Base-by-base conservation (phyloP, 768 basidiomycete species). In the Phlebiopsis gigantea region DNA sequence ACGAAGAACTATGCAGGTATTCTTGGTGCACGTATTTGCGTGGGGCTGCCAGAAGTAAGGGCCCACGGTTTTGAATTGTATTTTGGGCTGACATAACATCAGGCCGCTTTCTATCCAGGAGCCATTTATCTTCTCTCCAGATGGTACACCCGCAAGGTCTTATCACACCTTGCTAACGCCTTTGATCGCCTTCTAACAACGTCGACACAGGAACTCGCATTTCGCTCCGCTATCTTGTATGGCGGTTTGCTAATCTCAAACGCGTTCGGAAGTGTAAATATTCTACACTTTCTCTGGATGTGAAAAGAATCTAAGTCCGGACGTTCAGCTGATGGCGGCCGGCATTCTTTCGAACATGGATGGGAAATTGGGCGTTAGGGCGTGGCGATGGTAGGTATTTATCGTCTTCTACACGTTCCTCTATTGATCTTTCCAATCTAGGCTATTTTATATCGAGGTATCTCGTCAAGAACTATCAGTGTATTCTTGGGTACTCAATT, bases 371-470 rank as follows among this genome's bases (percentile, higher is more conserved):
- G 87, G 87, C 1, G 82, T 87, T 42, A 66, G 82, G 26, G 86
- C 84, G 9, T 90, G 88, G 88, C 65, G 84, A 73, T 90, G 82
- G 84, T 83, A 59, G 57, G 73, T 46, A 15, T 21, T 1, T 8
- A 10, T 29, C 6, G 8, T 17, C 28, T n/a, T 12, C 1, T 57
- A 83, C 85, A 87, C 61, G 88, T 31, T 89, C 88, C 66, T 85
- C 77, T 64, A 85, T 88, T 43, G 87, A 85, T 17, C 34, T 39
- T 39, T 17, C 25, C n/a, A n/a, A n/a, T 12, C 1, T 57, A 83
- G 85, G 87, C 61, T 88, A 34, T 89, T 89, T 66, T 85, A 78
- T 64, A 85, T 88, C 44, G 87, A 85, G 75, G 84, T 79, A 66
- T 54, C 60, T 25, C 45, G 28, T 30, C 8, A 24, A 28, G 28